phyloP scores from a whole-genome alignment of 2,329 filamentous ascomycete species.

The Calonectria montana region DNA sequence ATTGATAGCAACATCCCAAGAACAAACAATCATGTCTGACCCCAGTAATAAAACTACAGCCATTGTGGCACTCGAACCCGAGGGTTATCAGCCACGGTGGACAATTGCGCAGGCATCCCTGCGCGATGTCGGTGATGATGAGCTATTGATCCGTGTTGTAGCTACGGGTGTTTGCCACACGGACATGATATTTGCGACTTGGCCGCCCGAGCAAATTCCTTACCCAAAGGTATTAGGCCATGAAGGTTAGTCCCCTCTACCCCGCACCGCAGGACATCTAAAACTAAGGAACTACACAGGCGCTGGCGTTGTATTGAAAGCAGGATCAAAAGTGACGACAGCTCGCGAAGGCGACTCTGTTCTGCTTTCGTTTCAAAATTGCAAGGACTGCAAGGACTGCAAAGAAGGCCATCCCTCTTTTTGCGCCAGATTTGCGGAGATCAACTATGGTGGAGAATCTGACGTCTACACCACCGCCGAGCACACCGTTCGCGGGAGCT shows the following conservation, averaged over 20 bases:
- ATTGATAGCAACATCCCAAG: neutral
- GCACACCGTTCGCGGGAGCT: neutral
- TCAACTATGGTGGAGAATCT: neutral
- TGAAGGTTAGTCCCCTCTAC: neutral
- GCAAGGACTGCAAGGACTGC: neutral
- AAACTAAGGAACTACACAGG: neutral
- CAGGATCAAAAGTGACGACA: neutral
- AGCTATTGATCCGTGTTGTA: neutral
- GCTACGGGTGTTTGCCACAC: neutral
- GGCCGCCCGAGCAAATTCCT: neutral
- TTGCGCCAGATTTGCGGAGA: neutral
- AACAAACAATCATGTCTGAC: neutral
- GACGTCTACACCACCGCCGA: neutral
- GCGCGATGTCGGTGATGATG: neutral
- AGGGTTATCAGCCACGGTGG: neutral
- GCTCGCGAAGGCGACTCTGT: neutral
- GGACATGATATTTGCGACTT: neutral
- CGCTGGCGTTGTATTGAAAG: neutral
- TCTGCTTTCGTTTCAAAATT: neutral
- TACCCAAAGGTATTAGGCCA: constrained; percentile 1
- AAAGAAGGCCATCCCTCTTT: neutral
- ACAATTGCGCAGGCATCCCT: neutral
- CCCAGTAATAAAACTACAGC: neutral
- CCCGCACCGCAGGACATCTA: no score
- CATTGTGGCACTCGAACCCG: neutral